Evolutionary conservation across 345 rosid genomes (phyloP).

Genomic region (Euclidium syriacum): DNA sequence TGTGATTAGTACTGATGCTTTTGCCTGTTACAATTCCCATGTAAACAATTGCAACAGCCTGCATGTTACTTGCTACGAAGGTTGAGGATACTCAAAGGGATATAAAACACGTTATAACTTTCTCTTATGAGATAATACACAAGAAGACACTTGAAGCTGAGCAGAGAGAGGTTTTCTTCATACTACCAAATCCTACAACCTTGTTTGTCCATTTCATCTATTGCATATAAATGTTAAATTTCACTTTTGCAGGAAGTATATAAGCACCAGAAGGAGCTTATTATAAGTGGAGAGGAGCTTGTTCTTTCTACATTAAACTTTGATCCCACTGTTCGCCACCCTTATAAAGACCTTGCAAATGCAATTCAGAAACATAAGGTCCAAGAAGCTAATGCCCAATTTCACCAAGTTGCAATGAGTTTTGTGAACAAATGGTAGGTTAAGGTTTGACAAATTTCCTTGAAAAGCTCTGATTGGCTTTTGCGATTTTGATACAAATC

Average conservation of each 20-base stretch:
- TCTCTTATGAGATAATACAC: conserved; percentile 71
- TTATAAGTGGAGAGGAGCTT: conserved; percentile 69
- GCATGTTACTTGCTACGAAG: conserved; percentile 92
- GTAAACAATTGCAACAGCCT: conserved; percentile 75
- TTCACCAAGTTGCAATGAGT: conserved; percentile 84
- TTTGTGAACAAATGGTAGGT: conserved; percentile 86
- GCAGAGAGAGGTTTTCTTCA: conserved; percentile 58
- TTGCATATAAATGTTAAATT: neutral
- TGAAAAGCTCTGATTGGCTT: no score
- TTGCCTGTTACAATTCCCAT: neutral
- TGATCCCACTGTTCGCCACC: no score
- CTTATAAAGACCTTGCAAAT: conserved; percentile 75
- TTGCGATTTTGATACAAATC: conserved; percentile 34
- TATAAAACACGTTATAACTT: conserved; percentile 57
- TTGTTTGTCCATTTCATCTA: neutral
- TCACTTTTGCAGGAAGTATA: conserved; percentile 62
- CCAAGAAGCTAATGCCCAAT: conserved; percentile 52
- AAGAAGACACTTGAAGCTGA: conserved; percentile 58
- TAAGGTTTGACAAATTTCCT: no score
- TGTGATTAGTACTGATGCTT: neutral
- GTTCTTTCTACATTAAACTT: conserved; percentile 81
- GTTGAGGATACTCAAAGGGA: conserved; percentile 80
- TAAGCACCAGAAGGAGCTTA: conserved; percentile 72
- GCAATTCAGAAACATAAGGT: conserved; percentile 78
- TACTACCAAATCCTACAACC: neutral